phyloP scores from a whole-genome alignment of 2,329 filamentous ascomycete genomes.

The Chaetomiaceae sp. region DNA sequence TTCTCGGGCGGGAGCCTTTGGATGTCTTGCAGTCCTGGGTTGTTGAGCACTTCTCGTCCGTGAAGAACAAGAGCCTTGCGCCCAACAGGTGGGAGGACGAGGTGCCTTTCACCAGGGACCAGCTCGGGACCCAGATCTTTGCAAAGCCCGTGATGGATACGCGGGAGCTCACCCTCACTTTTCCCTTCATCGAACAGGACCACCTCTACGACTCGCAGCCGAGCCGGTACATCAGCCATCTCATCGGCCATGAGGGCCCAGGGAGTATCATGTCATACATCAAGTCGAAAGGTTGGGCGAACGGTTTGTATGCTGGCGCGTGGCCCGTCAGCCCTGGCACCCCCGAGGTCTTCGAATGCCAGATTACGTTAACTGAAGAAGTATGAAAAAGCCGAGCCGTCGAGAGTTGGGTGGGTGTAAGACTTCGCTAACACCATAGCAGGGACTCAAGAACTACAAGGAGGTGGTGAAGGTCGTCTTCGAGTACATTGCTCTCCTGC shows the following conservation, averaged over 20 bases:
- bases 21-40: slow-evolving; percentile 83
- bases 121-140: slow-evolving; percentile 67
- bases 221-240: slow-evolving; percentile 78
- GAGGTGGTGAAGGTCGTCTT: slow-evolving; percentile 82
- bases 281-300: slow-evolving; percentile 87
- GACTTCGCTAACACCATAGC: background rate
- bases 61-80: slow-evolving; percentile 76
- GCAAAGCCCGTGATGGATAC: slow-evolving; percentile 90
- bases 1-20: slow-evolving; percentile 75
- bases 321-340: slow-evolving; percentile 72
- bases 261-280: slow-evolving; percentile 88
- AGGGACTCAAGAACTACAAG: slow-evolving; percentile 71
- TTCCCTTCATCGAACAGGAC: slow-evolving; percentile 83
- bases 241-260: slow-evolving; percentile 89
- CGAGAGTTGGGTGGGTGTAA: too few relatives aligned
- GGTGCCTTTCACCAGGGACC: slow-evolving; percentile 45
- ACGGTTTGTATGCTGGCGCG: slow-evolving; percentile 72
- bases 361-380: slow-evolving; percentile 77
- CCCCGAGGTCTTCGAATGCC: slow-evolving; percentile 73
- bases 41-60: slow-evolving; percentile 72
- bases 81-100: slow-evolving; percentile 53
- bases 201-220: slow-evolving; percentile 74
- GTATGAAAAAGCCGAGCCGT: slow-evolving; percentile 39
- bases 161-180: slow-evolving; percentile 72
- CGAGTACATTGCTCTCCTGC: slow-evolving; percentile 84